These are phyloP conservation scores for Phytophthora foliorum DNA, from an alignment of 352 stramenopile genomes.

Conservation along the genomic window DNA sequence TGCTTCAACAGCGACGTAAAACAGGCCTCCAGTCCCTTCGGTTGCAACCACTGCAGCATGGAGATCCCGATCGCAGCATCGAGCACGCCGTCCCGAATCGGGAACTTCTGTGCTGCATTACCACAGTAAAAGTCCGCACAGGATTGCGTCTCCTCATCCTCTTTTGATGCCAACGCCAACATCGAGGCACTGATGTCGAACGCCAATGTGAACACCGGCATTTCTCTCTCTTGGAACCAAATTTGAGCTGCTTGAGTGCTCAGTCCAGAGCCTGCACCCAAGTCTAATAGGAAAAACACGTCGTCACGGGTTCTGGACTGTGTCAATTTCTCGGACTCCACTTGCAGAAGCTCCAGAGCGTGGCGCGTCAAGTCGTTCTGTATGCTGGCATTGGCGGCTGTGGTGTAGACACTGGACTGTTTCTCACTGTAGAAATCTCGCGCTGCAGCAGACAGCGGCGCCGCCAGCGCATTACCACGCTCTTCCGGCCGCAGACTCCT, in stretches of 20 bases:
- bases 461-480: conserved; percentile 42
- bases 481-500: conserved; percentile 56
- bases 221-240: conserved; percentile 54
- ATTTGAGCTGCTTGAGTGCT: conserved; percentile 63
- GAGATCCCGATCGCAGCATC: conserved; percentile 78
- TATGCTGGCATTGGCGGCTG: conserved; percentile 69
- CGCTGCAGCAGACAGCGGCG: conserved; percentile 50
- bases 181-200: conserved; percentile 86
- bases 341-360: conserved; percentile 61
- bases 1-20: conserved; percentile 59
- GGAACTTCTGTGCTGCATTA: conserved; percentile 71
- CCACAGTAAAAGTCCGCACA: conserved; percentile 65
- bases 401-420: conserved; percentile 79
- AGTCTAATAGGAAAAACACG: conserved; percentile 64
- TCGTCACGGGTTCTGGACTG: conserved; percentile 12
- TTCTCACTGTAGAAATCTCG: conserved; percentile 69
- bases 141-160: conserved; percentile 18
- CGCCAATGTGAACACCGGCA: conserved; percentile 55
- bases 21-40: conserved; percentile 62
- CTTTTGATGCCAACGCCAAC: conserved; percentile 52
- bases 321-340: conserved; percentile 24
- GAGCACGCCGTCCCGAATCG: conserved; percentile 54
- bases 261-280: conserved; percentile 77
- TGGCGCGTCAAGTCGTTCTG: conserved; percentile 76
- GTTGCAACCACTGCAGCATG: conserved; percentile 87